A percentile compares a stretch with the other conserved stretches of the same genome.
Evolutionary conservation across 2,329 filamentous ascomycete species (phyloP).

Genomic region (Fusarium burgessii): DNA sequence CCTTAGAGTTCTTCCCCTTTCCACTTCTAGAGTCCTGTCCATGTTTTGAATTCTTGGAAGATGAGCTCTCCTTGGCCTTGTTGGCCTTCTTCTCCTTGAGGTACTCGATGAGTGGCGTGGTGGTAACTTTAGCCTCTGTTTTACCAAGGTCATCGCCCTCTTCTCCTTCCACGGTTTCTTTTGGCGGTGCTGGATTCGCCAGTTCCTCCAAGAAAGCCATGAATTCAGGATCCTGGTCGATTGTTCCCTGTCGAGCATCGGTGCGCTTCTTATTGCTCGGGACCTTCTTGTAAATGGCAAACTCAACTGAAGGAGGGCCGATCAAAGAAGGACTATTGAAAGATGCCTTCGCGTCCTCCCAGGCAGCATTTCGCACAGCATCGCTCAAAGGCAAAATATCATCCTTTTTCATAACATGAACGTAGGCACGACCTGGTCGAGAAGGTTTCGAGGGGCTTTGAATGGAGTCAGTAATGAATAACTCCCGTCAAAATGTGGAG

Average conservation of each 20-base stretch:
- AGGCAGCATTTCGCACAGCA: conserved; percentile 74
- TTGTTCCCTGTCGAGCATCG: conserved; percentile 91
- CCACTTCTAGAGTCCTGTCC: conserved; percentile 63
- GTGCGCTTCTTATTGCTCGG: conserved; percentile 79
- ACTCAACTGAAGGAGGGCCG: conserved; percentile 83
- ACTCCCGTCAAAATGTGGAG: not conserved
- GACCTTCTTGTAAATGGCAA: conserved; percentile 85
- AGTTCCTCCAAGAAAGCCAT: conserved; percentile 91
- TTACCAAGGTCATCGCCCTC: conserved; percentile 58
- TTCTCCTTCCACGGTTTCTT: conserved; percentile 58
- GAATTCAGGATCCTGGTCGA: conserved; percentile 96
- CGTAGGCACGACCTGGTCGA: conserved; percentile 81
- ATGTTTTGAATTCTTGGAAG: conserved; percentile 63
- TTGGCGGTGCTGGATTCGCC: conserved; percentile 72
- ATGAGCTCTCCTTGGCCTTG: conserved; percentile 66
- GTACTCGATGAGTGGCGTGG: conserved; percentile 90
- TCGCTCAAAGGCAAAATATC: conserved; percentile 77
- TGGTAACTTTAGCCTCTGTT: conserved; percentile 73
- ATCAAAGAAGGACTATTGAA: conserved; percentile 78
- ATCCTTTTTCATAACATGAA: conserved; percentile 81
- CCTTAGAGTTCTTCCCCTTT: conserved; percentile 61
- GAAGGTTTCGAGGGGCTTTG: conserved; percentile 85
- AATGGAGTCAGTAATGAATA: conserved; percentile 24
- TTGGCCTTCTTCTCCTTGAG: conserved; percentile 92
- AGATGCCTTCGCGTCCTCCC: conserved; percentile 86